Evolutionary conservation across 2,329 filamentous ascomycete genomes (phyloP).

Genomic region (Fusarium nodosum): DNA sequence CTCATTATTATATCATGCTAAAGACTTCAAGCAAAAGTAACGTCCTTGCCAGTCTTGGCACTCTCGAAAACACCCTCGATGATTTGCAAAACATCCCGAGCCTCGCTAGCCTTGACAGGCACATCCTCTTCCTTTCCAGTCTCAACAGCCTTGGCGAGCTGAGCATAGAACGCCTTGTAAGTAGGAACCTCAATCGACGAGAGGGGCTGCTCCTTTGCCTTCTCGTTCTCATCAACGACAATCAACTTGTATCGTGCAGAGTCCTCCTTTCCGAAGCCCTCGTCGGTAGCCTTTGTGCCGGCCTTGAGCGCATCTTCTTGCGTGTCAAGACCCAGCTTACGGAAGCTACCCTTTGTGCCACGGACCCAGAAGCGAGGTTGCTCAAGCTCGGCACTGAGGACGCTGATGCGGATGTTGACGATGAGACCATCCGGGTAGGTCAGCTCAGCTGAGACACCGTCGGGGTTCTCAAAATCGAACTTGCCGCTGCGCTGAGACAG

Average conservation of each 20-base stretch:
- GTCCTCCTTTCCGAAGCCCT: slow-evolving; percentile 75
- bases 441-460: slow-evolving; percentile 74
- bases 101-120: slow-evolving; percentile 67
- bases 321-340: slow-evolving; percentile 77
- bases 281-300: slow-evolving; percentile 72
- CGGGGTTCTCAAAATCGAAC: slow-evolving; percentile 64
- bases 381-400: slow-evolving; percentile 75
- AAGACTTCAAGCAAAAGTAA: slow-evolving; percentile 52
- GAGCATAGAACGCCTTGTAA: slow-evolving; percentile 76
- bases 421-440: slow-evolving; percentile 74
- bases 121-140: slow-evolving; percentile 64
- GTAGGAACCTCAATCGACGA: slow-evolving; percentile 75
- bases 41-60: slow-evolving; percentile 62
- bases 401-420: slow-evolving; percentile 77
- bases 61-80: slow-evolving; percentile 67
- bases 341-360: slow-evolving; percentile 80
- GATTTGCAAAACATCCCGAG: slow-evolving; percentile 66
- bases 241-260: slow-evolving; percentile 71
- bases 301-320: slow-evolving; percentile 81
- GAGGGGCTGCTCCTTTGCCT: slow-evolving; percentile 63
- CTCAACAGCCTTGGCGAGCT: slow-evolving; percentile 63
- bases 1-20: slow-evolving; percentile 17
- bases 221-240: slow-evolving; percentile 65
- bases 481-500: slow-evolving; percentile 71
- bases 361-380: slow-evolving; percentile 84